Evolutionary conservation across 805 yeast genomes (phyloP), one percentile per base, ranked within the genome.

Genomic region (Komagataella kurtzmanii): DNA sequence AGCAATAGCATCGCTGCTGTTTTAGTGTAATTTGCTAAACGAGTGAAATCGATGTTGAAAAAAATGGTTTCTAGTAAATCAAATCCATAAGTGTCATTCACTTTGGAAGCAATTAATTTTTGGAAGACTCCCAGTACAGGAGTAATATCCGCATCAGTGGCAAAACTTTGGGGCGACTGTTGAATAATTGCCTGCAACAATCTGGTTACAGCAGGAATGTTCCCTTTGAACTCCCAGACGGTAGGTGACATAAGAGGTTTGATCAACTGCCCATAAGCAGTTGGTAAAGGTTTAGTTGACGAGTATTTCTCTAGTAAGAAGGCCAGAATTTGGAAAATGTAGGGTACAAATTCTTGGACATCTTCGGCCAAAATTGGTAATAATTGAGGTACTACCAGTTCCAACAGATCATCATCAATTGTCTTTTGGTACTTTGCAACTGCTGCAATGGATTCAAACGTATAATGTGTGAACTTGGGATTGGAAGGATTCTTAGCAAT

Each of bases 121-220:
- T 95, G 99, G 73, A 88, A 95, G n/a, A 93, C 96, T 45, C 99
- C 99, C 45, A 93, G 71, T 30, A 93, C 77, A 3, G 97, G 96
- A 43, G 85, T 77, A n/a, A 81, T 67, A 7, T 69, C 59, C 56
- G 71, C 67, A 19, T 60, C 60, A 17, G 60, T 56, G 3, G 68
- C 66, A 55, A 77, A 76, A 1, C 66, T 60, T 2, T 60, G 49
- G 2, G 77, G 70, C 49, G 74, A 75, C 48, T 76, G 79, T 47
- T 65, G 65, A 40, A 85, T 67, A 18, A 91, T 81, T 6, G 88
- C 81, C 52, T 80, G 76, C 45, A 93, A 70, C 50, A 93, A 71
- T 58, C 97, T 78, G 0, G 95, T 83, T 18, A 91, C 79, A 2
- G 97, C 97, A 2, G 99, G 99, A 43, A 91, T 81, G 58, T 91